Conservation (phyloP, 768 basidiomycete genomes). For the Psilocybe cyanescens region DNA sequence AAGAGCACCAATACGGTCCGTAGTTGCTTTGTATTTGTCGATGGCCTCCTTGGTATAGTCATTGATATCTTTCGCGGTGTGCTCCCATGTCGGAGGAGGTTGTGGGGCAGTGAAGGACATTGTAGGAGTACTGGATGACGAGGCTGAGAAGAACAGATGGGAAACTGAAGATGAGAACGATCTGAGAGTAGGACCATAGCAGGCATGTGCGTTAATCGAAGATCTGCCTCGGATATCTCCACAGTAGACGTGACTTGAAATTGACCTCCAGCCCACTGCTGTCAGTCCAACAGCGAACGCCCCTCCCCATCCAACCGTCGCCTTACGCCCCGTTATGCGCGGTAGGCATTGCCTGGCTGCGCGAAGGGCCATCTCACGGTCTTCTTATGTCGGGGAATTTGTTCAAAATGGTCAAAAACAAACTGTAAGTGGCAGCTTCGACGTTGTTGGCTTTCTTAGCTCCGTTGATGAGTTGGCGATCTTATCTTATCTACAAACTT, state of each 20-base stretch:
- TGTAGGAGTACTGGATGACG: conserved; percentile 31
- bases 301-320: conserved; percentile 39
- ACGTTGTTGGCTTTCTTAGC: neutral
- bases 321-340: conserved; percentile 24
- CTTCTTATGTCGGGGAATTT: conserved; percentile 2
- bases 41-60: conserved; percentile 62
- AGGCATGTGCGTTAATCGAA: conserved; percentile 26
- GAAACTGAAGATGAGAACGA: conserved; percentile 34
- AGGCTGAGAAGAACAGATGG: conserved; percentile 32
- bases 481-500: conserved; percentile 32
- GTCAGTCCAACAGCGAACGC: conserved; percentile 44
- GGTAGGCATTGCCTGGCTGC: conserved; percentile 28
- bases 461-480: conserved; percentile 20
- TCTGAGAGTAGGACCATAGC: conserved; percentile 26
- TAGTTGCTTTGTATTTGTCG: conserved; percentile 52
- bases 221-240: conserved; percentile 44
- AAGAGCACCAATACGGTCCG: conserved; percentile 65
- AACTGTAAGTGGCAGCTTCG: neutral
- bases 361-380: conserved; percentile 33
- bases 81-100: conserved; percentile 66
- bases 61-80: conserved; percentile 63
- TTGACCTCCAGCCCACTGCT: conserved; percentile 42
- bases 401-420: neutral
- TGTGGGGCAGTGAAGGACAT: conserved; percentile 67
- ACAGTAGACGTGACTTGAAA: conserved; percentile 35